Percentiles rank a stretch among this genome's conserved stretches.
phyloP scores from a whole-genome alignment of 2,329 filamentous ascomycete species.

The Bipolaris sorokiniana region DNA sequence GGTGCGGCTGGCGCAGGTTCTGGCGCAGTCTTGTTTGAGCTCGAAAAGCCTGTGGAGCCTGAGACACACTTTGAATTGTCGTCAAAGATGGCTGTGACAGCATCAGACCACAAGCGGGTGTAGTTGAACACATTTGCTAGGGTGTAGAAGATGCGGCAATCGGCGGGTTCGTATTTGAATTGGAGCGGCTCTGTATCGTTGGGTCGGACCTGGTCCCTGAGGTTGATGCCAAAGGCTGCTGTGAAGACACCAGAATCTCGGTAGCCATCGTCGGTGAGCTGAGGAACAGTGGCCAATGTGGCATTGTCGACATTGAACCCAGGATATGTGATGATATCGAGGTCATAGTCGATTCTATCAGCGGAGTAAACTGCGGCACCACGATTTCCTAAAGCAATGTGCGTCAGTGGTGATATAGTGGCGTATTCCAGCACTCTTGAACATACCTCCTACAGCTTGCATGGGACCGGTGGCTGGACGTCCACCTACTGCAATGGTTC shows the following conservation, averaged over 20 bases:
- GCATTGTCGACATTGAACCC: constrained; percentile 1
- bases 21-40: constrained; percentile 3
- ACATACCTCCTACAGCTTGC: constrained; percentile 55
- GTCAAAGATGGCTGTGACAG: constrained; percentile 39
- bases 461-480: constrained; percentile 55
- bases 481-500: constrained; percentile 63
- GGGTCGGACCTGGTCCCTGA: constrained; percentile 49
- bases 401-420: neutral
- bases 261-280: constrained; percentile 6
- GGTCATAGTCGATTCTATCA: constrained; percentile 33
- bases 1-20: constrained; percentile 7
- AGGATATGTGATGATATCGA: neutral
- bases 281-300: constrained; percentile 4
- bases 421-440: neutral
- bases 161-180: constrained; percentile 49
- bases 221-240: neutral
- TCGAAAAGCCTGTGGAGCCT: constrained; percentile 37
- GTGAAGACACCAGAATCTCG: neutral
- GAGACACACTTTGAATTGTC: constrained; percentile 42
- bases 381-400: constrained; percentile 42
- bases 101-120: constrained; percentile 46
- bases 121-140: constrained; percentile 47
- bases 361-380: constrained; percentile 52
- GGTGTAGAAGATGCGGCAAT: constrained; percentile 51
- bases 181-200: constrained; percentile 43